Percentiles rank a stretch among this genome's conserved stretches.
These are phyloP conservation scores for maize (Zea mays) DNA, from an alignment of 176 grass and related monocot species.

Conservation along the genomic window DNA sequence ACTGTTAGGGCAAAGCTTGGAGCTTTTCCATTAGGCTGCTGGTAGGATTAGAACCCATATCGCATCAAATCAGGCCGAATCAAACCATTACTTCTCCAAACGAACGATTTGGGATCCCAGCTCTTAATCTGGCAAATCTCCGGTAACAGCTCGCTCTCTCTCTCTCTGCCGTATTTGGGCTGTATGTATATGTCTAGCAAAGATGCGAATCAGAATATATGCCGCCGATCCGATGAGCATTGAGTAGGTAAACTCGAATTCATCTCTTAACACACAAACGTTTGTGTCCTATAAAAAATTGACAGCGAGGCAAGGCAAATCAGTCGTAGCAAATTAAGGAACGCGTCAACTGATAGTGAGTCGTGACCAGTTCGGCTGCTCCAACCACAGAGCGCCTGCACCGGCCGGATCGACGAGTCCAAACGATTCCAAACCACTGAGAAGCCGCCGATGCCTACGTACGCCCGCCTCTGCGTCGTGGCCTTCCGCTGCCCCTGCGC, in stretches of 20 bases:
- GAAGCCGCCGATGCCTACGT: background rate
- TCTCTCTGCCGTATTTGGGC: background rate
- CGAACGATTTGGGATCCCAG: background rate
- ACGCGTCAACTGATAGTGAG: constrained; percentile 11
- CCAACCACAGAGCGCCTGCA: background rate
- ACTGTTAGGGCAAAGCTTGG: constrained; percentile 1
- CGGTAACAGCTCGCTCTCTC: background rate
- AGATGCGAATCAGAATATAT: background rate
- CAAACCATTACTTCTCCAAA: background rate
- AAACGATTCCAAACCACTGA: constrained; percentile 30
- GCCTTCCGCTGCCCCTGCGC: background rate
- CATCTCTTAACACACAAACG: background rate
- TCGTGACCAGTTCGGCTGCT: background rate
- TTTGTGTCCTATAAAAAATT: background rate
- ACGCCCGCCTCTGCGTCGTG: background rate
- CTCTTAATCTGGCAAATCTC: background rate
- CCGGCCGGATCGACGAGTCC: constrained; percentile 6
- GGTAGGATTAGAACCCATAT: background rate
- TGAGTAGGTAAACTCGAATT: background rate
- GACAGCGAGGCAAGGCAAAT: background rate
- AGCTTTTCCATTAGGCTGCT: background rate
- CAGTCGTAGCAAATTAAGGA: background rate
- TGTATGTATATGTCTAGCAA: too few relatives aligned
- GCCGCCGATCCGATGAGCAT: background rate
- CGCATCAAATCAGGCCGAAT: background rate